Conservation (phyloP, 257 asterid species). For the Solanum raphanifolium region DNA sequence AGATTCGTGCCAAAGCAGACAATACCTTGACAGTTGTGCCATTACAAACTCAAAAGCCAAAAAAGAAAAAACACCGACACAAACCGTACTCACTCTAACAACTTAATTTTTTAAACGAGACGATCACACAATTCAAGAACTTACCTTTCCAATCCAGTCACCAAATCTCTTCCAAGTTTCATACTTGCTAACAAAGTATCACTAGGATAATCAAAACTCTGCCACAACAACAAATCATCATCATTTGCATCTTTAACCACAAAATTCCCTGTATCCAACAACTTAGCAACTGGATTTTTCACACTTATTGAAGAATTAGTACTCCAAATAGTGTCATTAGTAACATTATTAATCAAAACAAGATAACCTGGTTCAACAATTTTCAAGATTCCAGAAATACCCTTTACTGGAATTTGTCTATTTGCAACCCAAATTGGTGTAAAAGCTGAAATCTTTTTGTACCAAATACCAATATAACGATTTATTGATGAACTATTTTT, state of each 20-base stretch:
- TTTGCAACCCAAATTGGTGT: conserved; percentile 13
- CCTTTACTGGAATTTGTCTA: neutral
- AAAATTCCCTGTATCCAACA: conserved; percentile 3
- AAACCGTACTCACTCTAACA: no score
- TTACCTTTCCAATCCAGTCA: neutral
- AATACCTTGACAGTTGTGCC: neutral
- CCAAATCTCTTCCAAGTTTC: neutral
- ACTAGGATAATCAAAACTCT: conserved; percentile 5
- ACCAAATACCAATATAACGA: conserved; percentile 5
- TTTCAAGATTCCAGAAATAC: neutral
- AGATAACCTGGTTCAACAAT: neutral
- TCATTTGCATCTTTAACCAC: neutral
- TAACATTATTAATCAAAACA: neutral
- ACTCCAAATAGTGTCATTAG: neutral
- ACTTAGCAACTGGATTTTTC: neutral
- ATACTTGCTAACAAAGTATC: conserved; percentile 5
- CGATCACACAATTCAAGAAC: neutral
- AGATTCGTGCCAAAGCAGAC: neutral
- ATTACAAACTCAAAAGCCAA: neutral
- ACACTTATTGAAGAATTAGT: neutral
- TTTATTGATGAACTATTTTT: neutral
- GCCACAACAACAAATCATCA: neutral
- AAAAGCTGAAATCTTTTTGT: neutral
- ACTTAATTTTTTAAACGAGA: neutral
- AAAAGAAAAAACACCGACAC: neutral